These are phyloP conservation scores for Fusarium concolor DNA, from an alignment of 2,329 filamentous ascomycete genomes.

Conservation along the genomic window DNA sequence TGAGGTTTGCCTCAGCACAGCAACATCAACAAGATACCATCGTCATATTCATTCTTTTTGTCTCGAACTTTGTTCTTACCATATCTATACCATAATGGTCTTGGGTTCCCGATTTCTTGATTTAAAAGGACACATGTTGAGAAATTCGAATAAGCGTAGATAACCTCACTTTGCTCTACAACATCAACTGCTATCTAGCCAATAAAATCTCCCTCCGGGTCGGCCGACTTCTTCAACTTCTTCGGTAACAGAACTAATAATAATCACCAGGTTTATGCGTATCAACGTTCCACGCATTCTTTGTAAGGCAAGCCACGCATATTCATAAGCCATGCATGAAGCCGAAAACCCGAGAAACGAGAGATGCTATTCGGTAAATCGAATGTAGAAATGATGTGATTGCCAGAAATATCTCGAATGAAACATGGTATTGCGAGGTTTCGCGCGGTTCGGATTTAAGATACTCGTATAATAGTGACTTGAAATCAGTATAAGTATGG, in stretches of 20 bases:
- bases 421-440: not conserved
- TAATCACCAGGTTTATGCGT: not conserved
- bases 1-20: not conserved
- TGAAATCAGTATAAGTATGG: too few relatives aligned
- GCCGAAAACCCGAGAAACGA: conserved; percentile 8
- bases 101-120: not conserved
- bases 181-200: not conserved
- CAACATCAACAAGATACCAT: not conserved
- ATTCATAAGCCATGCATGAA: conserved; percentile 23
- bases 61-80: not conserved
- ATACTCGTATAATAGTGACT: not conserved
- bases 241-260: not conserved
- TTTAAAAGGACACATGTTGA: not conserved
- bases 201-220: not conserved
- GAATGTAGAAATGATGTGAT: not conserved
- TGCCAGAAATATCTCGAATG: not conserved
- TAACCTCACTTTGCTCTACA: not conserved
- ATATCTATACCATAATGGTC: not conserved
- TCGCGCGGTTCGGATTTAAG: conserved; percentile 1
- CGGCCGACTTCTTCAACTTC: conserved; percentile 7
- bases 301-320: conserved; percentile 30
- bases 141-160: not conserved
- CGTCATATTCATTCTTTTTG: not conserved
- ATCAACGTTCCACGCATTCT: conserved; percentile 24
- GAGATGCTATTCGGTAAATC: not conserved